Conservation (phyloP, 2,329 filamentous ascomycete species). For the Simplicillium sp. region DNA sequence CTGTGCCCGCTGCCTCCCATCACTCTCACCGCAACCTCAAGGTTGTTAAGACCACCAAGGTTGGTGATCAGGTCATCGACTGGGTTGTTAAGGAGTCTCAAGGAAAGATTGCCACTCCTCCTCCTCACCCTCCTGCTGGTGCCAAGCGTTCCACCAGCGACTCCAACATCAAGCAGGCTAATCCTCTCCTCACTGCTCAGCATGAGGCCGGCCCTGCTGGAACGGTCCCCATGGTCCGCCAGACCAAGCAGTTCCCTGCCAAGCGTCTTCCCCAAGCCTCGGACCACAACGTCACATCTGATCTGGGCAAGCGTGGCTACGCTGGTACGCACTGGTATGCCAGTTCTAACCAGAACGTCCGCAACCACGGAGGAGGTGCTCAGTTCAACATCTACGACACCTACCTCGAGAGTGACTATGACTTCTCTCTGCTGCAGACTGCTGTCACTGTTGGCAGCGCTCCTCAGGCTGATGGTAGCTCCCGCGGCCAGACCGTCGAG, state of each 20-base stretch:
- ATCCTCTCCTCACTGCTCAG: background rate
- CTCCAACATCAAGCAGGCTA: background rate
- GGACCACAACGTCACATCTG: background rate
- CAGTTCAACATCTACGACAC: constrained; percentile 8
- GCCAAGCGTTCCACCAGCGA: background rate
- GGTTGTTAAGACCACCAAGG: constrained; percentile 8
- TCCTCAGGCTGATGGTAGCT: constrained; percentile 1
- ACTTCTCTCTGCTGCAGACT: constrained; percentile 11
- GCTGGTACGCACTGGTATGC: constrained; percentile 9
- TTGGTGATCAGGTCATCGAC: constrained; percentile 8
- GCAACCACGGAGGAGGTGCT: constrained; percentile 8
- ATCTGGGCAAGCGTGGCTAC: background rate
- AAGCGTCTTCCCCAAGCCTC: constrained; percentile 6
- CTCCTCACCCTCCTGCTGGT: constrained; percentile 1
- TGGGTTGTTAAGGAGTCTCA: constrained; percentile 9
- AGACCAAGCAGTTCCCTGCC: constrained; percentile 3
- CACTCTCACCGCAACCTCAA: background rate
- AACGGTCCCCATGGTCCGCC: constrained; percentile 9
- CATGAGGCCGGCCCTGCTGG: constrained; percentile 5
- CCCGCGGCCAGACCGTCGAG: constrained; percentile 10
- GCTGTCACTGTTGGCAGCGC: constrained; percentile 8
- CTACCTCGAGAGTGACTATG: constrained; percentile 5
- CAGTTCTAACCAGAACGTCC: constrained; percentile 4
- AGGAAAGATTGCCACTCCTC: constrained; percentile 7
- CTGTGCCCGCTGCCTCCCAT: background rate